A percentile compares a stretch with the other conserved stretches of the same genome.
Evolutionary conservation across 2,329 filamentous ascomycete genomes (phyloP).

Genomic region (Penicillium polonicum): DNA sequence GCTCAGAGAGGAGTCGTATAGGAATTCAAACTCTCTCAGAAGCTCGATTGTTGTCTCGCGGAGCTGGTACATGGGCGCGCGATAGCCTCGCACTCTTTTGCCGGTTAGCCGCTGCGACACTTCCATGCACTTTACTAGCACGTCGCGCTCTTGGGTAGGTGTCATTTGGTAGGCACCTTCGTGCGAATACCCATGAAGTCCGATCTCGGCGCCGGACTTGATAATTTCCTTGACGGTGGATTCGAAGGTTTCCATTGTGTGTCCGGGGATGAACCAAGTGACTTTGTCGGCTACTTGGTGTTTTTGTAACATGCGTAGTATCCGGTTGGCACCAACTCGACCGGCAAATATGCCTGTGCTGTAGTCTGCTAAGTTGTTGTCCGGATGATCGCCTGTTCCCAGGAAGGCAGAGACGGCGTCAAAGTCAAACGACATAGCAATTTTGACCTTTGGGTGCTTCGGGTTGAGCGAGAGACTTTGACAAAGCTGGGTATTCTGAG

Average conservation of each 20-base stretch:
- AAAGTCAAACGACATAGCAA: background rate
- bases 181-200: background rate
- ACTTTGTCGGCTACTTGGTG: background rate
- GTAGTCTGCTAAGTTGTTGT: background rate
- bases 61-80: background rate
- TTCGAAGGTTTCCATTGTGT: background rate
- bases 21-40: background rate
- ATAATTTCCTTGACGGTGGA: background rate
- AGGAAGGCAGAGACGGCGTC: background rate
- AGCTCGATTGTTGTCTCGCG: background rate
- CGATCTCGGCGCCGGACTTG: background rate
- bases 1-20: background rate
- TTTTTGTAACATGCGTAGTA: background rate
- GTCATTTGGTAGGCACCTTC: background rate
- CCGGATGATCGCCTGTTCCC: background rate
- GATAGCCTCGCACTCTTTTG: background rate
- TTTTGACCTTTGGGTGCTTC: background rate
- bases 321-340: background rate
- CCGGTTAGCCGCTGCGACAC: background rate
- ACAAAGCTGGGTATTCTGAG: background rate
- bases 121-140: background rate
- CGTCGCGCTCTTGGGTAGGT: background rate
- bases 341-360: background rate
- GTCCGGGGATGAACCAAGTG: background rate
- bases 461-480: background rate